These are phyloP conservation scores for Myxozyma monticola DNA, from an alignment of 805 yeast species.

Conservation along the genomic window DNA sequence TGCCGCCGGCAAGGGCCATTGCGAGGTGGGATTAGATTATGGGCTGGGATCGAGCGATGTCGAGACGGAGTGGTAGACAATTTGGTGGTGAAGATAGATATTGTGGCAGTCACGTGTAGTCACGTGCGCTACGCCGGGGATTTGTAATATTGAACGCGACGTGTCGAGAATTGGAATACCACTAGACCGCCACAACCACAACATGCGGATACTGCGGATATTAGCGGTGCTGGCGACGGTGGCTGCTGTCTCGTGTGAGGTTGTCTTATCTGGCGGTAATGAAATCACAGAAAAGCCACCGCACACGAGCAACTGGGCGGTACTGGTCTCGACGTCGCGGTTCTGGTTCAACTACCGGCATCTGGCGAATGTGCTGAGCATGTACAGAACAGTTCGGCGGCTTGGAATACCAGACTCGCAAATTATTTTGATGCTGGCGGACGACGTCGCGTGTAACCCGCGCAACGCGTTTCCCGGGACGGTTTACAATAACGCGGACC, in stretches of 20 bases:
- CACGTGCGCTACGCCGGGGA: too few relatives aligned
- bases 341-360: constrained; percentile 99
- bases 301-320: constrained; percentile 49
- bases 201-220: too few relatives aligned
- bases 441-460: constrained; percentile 96
- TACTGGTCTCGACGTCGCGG: constrained; percentile 89
- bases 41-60: neutral
- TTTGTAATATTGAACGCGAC: too few relatives aligned
- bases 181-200: too few relatives aligned
- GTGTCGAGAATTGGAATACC: too few relatives aligned
- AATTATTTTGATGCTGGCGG: constrained; percentile 92
- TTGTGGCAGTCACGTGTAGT: neutral
- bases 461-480: constrained; percentile 95
- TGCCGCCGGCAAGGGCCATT: neutral
- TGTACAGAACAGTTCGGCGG: constrained; percentile 93
- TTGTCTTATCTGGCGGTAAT: too few relatives aligned
- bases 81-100: neutral
- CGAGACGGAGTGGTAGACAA: neutral
- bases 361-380: constrained; percentile 91
- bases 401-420: constrained; percentile 98
- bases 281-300: too few relatives aligned
- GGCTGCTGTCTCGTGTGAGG: too few relatives aligned
- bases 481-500: constrained; percentile 89
- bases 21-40: neutral
- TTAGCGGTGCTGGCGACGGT: too few relatives aligned